Evolutionary conservation across 257 asterid species (phyloP), one percentile per base, ranked within the genome.

Genomic region (Haberlea rhodopensis): DNA sequence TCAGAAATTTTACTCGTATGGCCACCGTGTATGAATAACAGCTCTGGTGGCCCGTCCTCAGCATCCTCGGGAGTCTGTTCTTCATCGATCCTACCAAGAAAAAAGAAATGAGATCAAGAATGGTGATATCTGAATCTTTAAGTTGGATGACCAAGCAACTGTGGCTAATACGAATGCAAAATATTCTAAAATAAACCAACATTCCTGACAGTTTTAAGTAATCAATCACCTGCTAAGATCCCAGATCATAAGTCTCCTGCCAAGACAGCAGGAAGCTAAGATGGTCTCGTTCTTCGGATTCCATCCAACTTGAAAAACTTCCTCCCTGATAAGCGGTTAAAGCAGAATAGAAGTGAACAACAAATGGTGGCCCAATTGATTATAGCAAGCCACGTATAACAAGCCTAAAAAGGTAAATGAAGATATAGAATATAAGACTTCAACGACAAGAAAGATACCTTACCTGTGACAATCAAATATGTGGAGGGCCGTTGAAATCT

Each of bases 241-340:
- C 97, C 97, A 91, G 67, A 91, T 82, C 96, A 91, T 84, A n/a
- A 91, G 82, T 76, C 98, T 87, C 81, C 97, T 79, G 71, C 96
- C 96, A 53, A 89, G 95, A 73, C 98, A 91, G 58, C 95, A 91
- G 74, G 98, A 91, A 64, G 96, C 96, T 71, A 91, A 78, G 76
- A 91, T 75, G 53, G 97, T 89, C 82, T 91, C 98, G 11, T 84
- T 85, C 81, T 91, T 89, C 2, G 95, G 98, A 74, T 85, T 91
- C 98, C 98, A 91, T n/a, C 97, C 97, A 58, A 91, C 96, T 75
- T 91, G 98, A 83, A 91, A 89, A 66, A 91, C 98, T 74, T 87
- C 98, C 85, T 91, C 96, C 82, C 97, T 91, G 78, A 66, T 46
- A 75, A 16, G 40, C 72, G 62, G 63, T 68, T 21, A 46, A 52